These are phyloP conservation scores for Xylariaceae sp. DNA, from an alignment of 2,329 filamentous ascomycete genomes.

Conservation along the genomic window DNA sequence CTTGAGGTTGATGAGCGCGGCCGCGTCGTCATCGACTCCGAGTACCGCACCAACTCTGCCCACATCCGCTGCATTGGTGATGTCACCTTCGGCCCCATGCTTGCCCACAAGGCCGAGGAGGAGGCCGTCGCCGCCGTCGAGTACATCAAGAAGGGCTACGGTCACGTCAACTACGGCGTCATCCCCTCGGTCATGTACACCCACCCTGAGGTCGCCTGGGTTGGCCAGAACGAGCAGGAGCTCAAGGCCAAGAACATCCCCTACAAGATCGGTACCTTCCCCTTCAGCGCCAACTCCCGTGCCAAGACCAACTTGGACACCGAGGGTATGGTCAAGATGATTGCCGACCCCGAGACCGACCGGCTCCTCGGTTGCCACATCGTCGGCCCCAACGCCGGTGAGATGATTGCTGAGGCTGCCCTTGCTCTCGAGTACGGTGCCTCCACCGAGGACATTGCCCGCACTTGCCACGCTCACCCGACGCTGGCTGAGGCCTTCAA, in stretches of 20 bases:
- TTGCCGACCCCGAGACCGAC: conserved; percentile 94
- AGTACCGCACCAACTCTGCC: conserved; percentile 95
- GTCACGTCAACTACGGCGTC: conserved; percentile 97
- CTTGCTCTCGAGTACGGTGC: conserved; percentile 95
- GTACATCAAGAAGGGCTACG: conserved; percentile 96
- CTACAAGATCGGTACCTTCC: conserved; percentile 91
- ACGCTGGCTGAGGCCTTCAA: conserved; percentile 97
- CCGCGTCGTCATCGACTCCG: conserved; percentile 93
- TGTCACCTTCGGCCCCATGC: conserved; percentile 95
- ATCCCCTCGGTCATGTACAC: conserved; percentile 99
- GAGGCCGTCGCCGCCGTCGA: conserved; percentile 92
- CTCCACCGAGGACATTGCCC: conserved; percentile 86
- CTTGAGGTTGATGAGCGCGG: conserved; percentile 89
- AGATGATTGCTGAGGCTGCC: conserved; percentile 98
- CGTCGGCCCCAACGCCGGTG: conserved; percentile 88
- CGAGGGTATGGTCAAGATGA: conserved; percentile 94
- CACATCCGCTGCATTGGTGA: conserved; percentile 97
- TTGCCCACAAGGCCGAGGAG: conserved; percentile 98
- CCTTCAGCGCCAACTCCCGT: conserved; percentile 95
- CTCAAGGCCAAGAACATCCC: conserved; percentile 84
- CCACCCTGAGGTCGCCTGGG: conserved; percentile 96
- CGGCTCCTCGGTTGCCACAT: conserved; percentile 94
- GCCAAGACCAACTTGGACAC: conserved; percentile 98
- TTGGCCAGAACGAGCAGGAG: conserved; percentile 95
- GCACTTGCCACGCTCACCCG: conserved; percentile 95